Base-by-base conservation (phyloP, 2,329 filamentous ascomycete genomes). In the Rhynchosporium agropyri region DNA sequence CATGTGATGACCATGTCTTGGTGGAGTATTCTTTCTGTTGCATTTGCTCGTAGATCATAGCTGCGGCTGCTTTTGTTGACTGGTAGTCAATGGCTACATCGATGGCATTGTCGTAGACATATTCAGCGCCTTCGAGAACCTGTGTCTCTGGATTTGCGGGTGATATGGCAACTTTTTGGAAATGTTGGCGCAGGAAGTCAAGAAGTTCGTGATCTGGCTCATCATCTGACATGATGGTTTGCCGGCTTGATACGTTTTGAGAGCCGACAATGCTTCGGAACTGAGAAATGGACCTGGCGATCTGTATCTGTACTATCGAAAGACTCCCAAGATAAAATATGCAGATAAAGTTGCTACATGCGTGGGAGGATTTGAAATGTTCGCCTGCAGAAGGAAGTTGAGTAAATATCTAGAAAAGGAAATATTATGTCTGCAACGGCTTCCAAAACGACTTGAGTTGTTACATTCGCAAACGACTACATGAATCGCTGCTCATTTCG, bases 91-190 rank as follows among this genome's bases (percentile, higher is more conserved):
- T 80, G 10, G 92, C 91, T 40, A 99, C 92, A 74, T 99, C 95
- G 74, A 97, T 92, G 67, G 91, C 86, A 77, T 97, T 95, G 79
- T 97, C 87, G 78, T 90, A 96, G 72, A 98, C 88, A 77, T 89
- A 91, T 76, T 96, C 88, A 50, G 93, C 93, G 66, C 87, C 84
- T 67, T 91, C 82, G 4, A 98, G 84, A 46, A 98, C 92, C 57
- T 88, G 90, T 5, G 91, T 96, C 70, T 94, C 90, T 26, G 89
- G 84, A 28, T 88, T 77, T 4, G 75, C 83, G 26, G 83, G 77
- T 53, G 82, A 76, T 59, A 85, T 73, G 31, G 79, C 76, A 26
- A 81, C 78, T 60, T 86, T 84, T 59, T 89, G 77, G 50, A 96
- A 82, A 66, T 92, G 91, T 75, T 95, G 87, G 59, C 92, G 89